Percentiles rank a stretch among this genome's conserved stretches.
phyloP scores from a whole-genome alignment of 2,329 filamentous ascomycete species.

The Colletotrichum orbiculare region DNA sequence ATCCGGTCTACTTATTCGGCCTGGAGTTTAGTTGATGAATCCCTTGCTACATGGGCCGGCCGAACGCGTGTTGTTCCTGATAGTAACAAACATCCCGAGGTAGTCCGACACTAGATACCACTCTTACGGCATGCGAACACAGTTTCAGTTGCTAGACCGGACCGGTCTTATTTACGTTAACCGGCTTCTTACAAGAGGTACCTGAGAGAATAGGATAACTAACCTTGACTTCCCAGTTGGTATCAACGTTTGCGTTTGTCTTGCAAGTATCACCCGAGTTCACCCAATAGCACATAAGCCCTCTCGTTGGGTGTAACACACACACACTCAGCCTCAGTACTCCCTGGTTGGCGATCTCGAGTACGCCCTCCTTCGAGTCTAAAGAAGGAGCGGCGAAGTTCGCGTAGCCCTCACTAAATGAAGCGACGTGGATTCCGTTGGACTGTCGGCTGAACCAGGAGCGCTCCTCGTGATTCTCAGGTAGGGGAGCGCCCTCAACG shows the following conservation, averaged over 20 bases:
- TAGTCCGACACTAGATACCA: background rate
- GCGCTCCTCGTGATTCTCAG: too few species aligned
- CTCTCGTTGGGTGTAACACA: background rate
- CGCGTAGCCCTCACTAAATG: background rate
- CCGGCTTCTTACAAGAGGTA: background rate
- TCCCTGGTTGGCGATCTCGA: background rate
- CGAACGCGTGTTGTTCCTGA: too few species aligned
- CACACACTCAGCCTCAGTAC: background rate
- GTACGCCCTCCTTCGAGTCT: background rate
- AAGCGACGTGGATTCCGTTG: constrained; percentile 2
- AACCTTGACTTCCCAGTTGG: background rate
- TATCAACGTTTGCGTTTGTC: background rate
- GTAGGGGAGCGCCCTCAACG: background rate
- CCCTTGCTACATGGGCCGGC: too few species aligned
- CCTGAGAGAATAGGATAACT: background rate
- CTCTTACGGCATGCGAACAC: background rate
- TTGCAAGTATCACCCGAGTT: background rate
- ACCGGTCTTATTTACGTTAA: background rate
- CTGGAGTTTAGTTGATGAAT: too few species aligned
- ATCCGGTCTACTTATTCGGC: too few species aligned
- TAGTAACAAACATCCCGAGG: too few species aligned
- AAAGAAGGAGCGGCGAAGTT: constrained; percentile 1
- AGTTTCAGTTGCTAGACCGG: background rate
- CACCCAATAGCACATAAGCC: background rate
- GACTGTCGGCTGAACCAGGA: background rate